Conservation (phyloP, 2,329 filamentous ascomycete species). For the Scedosporium boydii region DNA sequence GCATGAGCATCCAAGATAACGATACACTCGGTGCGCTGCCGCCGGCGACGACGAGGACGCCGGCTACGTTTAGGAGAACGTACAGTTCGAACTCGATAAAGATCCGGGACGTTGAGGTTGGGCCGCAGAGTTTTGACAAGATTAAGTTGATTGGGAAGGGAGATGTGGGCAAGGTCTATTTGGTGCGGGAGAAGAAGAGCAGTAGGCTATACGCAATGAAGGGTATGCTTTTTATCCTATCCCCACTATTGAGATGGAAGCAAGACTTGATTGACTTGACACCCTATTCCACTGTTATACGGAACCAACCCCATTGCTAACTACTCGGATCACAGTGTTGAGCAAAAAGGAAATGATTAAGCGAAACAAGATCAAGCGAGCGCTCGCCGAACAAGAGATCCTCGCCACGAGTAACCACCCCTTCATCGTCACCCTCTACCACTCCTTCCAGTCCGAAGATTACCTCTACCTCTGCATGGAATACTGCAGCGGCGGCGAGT, state of each 20-base stretch:
- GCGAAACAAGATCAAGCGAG: conserved; percentile 98
- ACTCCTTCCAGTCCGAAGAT: conserved; percentile 98
- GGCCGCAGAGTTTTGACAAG: conserved; percentile 94
- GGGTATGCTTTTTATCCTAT: conserved; percentile 41
- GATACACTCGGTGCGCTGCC: conserved; percentile 54
- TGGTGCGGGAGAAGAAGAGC: conserved; percentile 97
- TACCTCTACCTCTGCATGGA: conserved; percentile 99
- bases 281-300: too few relatives aligned
- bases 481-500: conserved; percentile 97
- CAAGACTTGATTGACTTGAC: too few relatives aligned
- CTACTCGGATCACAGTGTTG: conserved; percentile 53
- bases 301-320: conserved; percentile 22
- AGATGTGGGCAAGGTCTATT: conserved; percentile 95
- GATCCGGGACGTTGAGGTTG: conserved; percentile 91
- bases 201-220: conserved; percentile 96
- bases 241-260: too few relatives aligned
- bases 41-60: conserved; percentile 55
- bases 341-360: conserved; percentile 99
- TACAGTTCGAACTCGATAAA: conserved; percentile 99
- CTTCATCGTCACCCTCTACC: conserved; percentile 96
- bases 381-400: conserved; percentile 94
- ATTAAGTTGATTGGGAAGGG: conserved; percentile 99
- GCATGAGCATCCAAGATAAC: conserved; percentile 31
- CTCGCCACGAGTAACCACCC: conserved; percentile 97
- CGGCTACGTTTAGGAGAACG: conserved; percentile 77